These are phyloP conservation scores for Hyphopichia pseudoburtonii DNA, from an alignment of 1,139 yeast species.

Conservation along the genomic window DNA sequence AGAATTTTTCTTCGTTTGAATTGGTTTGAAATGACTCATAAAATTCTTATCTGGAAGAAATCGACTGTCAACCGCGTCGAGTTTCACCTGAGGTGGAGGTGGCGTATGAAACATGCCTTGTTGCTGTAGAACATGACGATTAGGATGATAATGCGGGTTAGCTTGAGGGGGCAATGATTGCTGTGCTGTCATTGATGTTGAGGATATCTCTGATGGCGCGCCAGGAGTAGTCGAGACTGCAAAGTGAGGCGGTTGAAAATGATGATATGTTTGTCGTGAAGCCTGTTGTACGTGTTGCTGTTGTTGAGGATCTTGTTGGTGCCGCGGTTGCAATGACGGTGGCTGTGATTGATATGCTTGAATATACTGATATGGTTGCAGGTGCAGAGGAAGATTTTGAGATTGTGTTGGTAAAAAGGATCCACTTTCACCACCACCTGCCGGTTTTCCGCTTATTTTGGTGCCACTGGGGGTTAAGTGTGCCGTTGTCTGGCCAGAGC, in stretches of 20 bases:
- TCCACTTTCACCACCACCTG: too few species aligned
- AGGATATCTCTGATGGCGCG: not conserved
- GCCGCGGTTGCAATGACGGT: not conserved
- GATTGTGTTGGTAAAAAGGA: too few species aligned
- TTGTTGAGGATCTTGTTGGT: constrained; percentile 6
- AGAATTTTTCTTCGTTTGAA: constrained; percentile 35
- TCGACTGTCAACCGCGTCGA: not conserved
- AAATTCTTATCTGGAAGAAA: constrained; percentile 4
- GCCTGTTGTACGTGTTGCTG: constrained; percentile 7
- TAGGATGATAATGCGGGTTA: too few species aligned
- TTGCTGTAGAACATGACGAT: too few species aligned
- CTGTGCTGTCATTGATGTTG: not conserved
- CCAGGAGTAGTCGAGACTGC: constrained; percentile 2
- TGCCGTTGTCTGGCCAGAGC: not conserved
- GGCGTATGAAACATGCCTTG: too few species aligned
- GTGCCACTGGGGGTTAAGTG: not conserved
- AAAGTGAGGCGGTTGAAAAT: not conserved
- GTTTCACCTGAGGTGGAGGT: too few species aligned
- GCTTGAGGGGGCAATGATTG: constrained; percentile 3
- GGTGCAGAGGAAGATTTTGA: too few species aligned
- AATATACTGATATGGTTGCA: too few species aligned
- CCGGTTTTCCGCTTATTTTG: too few species aligned
- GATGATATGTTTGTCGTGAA: not conserved
- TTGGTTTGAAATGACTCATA: constrained; percentile 28
- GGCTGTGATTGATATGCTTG: too few species aligned